Conservation (phyloP, 1,139 yeast genomes). For the Pichia sp. region DNA sequence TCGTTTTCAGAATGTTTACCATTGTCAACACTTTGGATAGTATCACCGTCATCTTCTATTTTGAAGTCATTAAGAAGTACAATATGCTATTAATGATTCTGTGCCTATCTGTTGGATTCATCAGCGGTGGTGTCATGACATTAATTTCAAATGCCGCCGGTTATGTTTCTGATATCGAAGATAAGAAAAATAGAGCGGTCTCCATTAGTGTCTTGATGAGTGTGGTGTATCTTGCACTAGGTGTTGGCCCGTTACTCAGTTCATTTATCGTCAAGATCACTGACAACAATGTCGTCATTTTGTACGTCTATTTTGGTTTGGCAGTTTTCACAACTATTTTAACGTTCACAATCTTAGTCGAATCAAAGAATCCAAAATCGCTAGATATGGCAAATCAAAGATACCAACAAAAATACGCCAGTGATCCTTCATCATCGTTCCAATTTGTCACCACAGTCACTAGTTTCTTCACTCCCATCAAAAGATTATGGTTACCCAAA, state of each 20-base stretch:
- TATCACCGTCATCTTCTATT: not conserved
- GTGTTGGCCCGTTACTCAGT: not conserved
- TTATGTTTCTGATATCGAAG: not conserved
- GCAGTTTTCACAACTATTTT: not conserved
- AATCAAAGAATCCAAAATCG: not conserved
- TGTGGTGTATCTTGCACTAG: not conserved
- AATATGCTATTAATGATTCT: not conserved
- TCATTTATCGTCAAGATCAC: not conserved
- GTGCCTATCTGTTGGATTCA: not conserved
- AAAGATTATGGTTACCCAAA: not conserved
- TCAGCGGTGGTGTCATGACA: conserved; percentile 1
- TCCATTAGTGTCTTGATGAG: conserved; percentile 2
- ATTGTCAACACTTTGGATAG: not conserved
- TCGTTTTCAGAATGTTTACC: not conserved
- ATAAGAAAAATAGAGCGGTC: conserved; percentile 1
- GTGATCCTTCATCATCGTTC: not conserved
- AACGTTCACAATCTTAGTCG: not conserved
- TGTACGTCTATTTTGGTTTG: not conserved
- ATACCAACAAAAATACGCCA: not conserved
- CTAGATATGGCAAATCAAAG: not conserved
- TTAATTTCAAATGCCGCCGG: conserved; percentile 1
- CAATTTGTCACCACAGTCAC: not conserved
- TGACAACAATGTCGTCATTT: not conserved
- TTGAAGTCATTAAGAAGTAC: not conserved
- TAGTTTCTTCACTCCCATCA: not conserved